Conservation (phyloP, 306 rosid species). For the Glycine latifolia region DNA sequence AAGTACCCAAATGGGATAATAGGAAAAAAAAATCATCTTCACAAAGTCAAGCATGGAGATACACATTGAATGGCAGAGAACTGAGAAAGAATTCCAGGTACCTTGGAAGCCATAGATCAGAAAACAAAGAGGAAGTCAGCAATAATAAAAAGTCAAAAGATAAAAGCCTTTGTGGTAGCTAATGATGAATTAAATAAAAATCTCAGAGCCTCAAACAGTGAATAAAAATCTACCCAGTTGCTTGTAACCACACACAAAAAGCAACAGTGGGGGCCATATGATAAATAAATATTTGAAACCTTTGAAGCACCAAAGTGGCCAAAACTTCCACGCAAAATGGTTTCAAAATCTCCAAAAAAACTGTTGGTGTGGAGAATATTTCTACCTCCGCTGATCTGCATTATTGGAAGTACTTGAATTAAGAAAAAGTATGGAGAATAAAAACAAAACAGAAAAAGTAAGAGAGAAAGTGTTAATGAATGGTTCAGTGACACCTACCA, state of each 20-base stretch:
- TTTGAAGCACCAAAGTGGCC: background rate
- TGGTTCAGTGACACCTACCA: background rate
- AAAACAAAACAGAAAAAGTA: background rate
- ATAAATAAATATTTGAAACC: background rate
- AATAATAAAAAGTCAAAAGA: background rate
- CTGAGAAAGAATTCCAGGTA: background rate
- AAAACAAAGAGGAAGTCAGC: slow-evolving; percentile 22
- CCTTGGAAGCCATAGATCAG: slow-evolving; percentile 45
- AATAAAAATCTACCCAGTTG: background rate
- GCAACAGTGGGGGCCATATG: slow-evolving; percentile 34
- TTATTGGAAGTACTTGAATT: slow-evolving; percentile 30
- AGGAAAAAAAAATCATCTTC: slow-evolving; percentile 22
- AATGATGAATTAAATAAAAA: background rate
- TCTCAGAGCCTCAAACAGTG: background rate
- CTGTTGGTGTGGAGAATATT: background rate
- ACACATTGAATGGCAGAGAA: slow-evolving; percentile 17
- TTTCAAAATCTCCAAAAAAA: slow-evolving; percentile 25
- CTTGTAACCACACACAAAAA: slow-evolving; percentile 11
- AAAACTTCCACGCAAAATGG: background rate
- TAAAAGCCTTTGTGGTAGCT: background rate
- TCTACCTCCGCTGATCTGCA: background rate
- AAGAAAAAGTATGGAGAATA: background rate
- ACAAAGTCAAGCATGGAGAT: slow-evolving; percentile 24
- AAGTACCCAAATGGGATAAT: no score
- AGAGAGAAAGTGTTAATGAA: background rate